These are phyloP conservation scores for Ceratocystis destructans DNA, from an alignment of 2,329 filamentous ascomycete species.

Conservation along the genomic window DNA sequence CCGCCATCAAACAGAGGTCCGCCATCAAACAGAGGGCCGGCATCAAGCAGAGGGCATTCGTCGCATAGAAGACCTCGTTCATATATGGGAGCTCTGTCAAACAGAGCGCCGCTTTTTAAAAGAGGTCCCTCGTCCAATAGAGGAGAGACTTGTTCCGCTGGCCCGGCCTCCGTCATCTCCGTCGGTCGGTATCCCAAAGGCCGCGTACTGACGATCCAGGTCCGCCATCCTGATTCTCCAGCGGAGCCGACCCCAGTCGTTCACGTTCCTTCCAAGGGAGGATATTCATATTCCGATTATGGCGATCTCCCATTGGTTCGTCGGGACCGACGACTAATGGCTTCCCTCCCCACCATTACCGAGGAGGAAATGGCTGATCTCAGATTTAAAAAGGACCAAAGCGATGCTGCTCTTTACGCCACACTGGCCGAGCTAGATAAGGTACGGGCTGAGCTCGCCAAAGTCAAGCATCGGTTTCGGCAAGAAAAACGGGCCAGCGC, in stretches of 20 bases:
- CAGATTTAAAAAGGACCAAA: constrained; percentile 11
- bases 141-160: background rate
- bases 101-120: background rate
- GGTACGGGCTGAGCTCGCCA: constrained; percentile 31
- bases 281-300: background rate
- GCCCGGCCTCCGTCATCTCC: constrained; percentile 3
- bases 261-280: background rate
- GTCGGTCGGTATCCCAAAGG: constrained; percentile 6
- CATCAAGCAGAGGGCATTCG: background rate
- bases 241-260: constrained; percentile 1
- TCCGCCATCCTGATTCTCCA: constrained; percentile 14
- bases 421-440: constrained; percentile 67
- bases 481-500: constrained; percentile 14
- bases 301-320: constrained; percentile 1
- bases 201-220: constrained; percentile 17
- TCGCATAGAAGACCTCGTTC: background rate
- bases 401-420: constrained; percentile 25
- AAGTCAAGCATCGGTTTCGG: constrained; percentile 11
- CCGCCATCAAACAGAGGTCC: background rate
- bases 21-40: background rate
- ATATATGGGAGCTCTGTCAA: background rate
- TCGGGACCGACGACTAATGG: background rate
- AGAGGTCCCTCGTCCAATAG: background rate
- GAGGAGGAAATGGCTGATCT: constrained; percentile 16
- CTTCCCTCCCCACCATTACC: constrained; percentile 4